Base-by-base conservation (phyloP, 2,329 filamentous ascomycete species). In the Ophiostoma angusticollis region DNA sequence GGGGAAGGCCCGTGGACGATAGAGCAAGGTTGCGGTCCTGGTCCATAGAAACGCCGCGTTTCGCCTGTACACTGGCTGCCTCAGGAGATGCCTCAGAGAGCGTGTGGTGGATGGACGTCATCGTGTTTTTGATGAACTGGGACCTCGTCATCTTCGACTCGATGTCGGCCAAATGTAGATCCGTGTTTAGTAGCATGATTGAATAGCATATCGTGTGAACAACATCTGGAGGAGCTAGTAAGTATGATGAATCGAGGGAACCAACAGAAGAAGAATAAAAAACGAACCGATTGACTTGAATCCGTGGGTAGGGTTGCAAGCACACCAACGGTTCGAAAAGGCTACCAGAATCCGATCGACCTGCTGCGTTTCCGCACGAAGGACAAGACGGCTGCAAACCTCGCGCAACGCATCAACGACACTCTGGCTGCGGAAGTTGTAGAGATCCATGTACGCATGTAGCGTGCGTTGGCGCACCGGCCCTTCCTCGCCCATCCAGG, bases 161-260 rank as follows among this genome's bases (percentile, higher is more conserved):
- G 50, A 96, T 94, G 54, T 96, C 87, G 42, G 89, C 91, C 53
- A 96, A 60, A 53, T 98, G 89, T 40, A 98, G 67, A 63, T 98
- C 91, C 24, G 91, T 98, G 53, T 98, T 98, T 46, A 98, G 70
- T 9, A 98, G 70, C 54, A 98, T 79, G 47, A 98, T 77, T 1
- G 91, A 95, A 59, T 96, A 98, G 61, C 85, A 93, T 47, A 96
- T 93, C 18, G 87, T 95, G 57, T 98, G 89, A 14, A 98, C 87
- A 34, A 96, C 82, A 62, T 96, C 89, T 82, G 52, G 42, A 39
- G 35, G 35, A 24, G 45, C 13, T 7, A 17, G 47, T 67, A 50
- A 63, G 60, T 46, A 50, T 35, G 17, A 35, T 19, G 43, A 17
- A 11, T 19, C 47, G 67, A 51, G 61, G 58, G 45, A 49, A 17